These are phyloP conservation scores for Suaeda aralocaspica DNA, from an alignment of 148 eudicot genomes.

Conservation along the genomic window DNA sequence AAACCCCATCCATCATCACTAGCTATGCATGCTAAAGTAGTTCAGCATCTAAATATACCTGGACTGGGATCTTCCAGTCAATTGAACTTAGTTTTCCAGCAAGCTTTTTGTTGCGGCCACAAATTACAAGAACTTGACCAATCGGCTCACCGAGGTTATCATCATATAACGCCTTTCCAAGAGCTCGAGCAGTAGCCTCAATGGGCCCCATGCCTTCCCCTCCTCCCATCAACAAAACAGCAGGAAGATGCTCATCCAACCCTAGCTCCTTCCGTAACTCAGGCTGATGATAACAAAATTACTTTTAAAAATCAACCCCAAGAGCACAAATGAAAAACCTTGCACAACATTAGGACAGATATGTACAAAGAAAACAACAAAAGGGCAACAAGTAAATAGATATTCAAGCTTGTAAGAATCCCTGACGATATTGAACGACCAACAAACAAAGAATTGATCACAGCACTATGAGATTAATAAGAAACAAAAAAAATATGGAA, in stretches of 20 bases:
- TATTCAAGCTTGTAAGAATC: neutral
- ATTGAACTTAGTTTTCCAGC: slow-evolving; percentile 59
- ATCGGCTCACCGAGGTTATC: slow-evolving; percentile 65
- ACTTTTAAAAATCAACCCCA: neutral
- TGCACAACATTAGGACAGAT: neutral
- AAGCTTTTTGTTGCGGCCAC: slow-evolving; percentile 91
- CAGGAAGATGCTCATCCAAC: slow-evolving; percentile 86
- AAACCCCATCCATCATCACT: neutral
- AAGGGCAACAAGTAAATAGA: neutral
- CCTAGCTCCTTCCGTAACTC: slow-evolving; percentile 83
- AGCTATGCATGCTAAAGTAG: neutral
- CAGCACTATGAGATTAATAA: neutral
- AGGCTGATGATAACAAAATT: slow-evolving; percentile 36
- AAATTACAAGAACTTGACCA: slow-evolving; percentile 88
- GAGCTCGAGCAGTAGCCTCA: slow-evolving; percentile 90
- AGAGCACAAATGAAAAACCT: neutral
- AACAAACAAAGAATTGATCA: neutral
- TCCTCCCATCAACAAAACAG: slow-evolving; percentile 92
- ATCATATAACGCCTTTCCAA: slow-evolving; percentile 77
- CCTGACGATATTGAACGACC: neutral
- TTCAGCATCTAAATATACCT: slow-evolving; percentile 40
- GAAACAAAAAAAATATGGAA: neutral
- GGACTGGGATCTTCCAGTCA: slow-evolving; percentile 85
- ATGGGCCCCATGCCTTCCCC: slow-evolving; percentile 99
- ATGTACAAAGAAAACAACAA: neutral